Percentiles rank a stretch among this genome's conserved stretches.
Conservation (phyloP, 2,329 filamentous ascomycete species). For the Ceratocystis papillata region DNA sequence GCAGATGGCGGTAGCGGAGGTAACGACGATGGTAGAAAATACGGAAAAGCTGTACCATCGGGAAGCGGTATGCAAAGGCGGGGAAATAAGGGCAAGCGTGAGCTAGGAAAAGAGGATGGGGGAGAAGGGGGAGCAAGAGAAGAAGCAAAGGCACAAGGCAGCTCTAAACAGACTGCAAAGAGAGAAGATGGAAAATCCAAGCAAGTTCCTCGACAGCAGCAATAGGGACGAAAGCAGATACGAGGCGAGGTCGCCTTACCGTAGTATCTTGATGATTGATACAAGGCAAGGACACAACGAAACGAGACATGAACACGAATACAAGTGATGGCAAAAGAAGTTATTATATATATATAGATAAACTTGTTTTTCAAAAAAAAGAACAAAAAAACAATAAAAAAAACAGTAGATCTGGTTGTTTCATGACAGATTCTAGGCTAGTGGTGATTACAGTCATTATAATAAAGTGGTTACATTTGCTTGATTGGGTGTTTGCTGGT, state of each 20-base stretch:
- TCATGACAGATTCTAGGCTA: conserved; percentile 5
- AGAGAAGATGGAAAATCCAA: no score
- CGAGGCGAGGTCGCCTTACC: no score
- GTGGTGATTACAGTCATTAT: background rate
- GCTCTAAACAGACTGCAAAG: no score
- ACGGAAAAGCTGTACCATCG: background rate
- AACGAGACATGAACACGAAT: background rate
- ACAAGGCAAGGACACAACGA: no score
- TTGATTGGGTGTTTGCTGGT: background rate
- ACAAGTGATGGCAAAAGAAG: background rate
- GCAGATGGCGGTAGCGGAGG: background rate
- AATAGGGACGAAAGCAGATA: background rate
- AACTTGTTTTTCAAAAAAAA: no score
- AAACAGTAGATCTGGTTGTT: background rate
- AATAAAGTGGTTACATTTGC: background rate
- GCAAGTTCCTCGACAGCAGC: background rate
- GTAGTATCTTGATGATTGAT: no score
- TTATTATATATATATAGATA: background rate
- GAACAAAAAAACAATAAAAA: no score
- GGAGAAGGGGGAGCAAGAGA: background rate
- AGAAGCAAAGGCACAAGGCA: background rate
- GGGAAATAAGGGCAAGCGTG: background rate
- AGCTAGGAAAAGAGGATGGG: background rate
- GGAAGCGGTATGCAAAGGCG: background rate
- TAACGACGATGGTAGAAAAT: background rate